Conservation (phyloP, 1,284 basidiomycete species). For the Pseudozyma sp. region DNA sequence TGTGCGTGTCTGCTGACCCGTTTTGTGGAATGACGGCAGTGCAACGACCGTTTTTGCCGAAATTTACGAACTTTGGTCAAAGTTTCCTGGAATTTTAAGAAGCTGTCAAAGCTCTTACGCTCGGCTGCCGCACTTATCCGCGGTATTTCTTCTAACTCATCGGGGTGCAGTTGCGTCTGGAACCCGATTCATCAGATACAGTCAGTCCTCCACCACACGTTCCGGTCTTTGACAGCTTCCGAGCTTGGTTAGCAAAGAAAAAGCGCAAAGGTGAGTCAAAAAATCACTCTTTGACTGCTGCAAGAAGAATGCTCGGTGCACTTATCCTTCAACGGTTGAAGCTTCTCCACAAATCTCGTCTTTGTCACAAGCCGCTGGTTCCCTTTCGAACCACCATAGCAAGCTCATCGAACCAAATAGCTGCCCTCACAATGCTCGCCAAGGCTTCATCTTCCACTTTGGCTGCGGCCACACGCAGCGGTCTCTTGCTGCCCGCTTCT, state of each 20-base stretch:
- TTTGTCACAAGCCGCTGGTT: background rate
- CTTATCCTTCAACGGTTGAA: too few relatives aligned
- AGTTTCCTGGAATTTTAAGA: constrained; percentile 14
- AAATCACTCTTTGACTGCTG: background rate
- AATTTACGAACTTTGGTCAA: constrained; percentile 14
- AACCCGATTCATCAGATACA: constrained; percentile 9
- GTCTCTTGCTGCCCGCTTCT: constrained; percentile 18
- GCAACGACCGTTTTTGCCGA: background rate
- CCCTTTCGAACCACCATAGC: constrained; percentile 1
- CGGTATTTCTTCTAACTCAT: constrained; percentile 10
- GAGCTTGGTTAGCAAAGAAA: constrained; percentile 26
- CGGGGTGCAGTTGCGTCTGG: background rate
- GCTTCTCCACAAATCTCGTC: background rate
- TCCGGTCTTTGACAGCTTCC: constrained; percentile 16
- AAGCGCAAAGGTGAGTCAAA: background rate
- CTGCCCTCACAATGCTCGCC: constrained; percentile 22
- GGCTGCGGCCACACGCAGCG: constrained; percentile 19
- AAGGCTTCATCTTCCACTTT: constrained; percentile 27
- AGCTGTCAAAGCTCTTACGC: constrained; percentile 9
- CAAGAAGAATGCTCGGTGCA: too few relatives aligned
- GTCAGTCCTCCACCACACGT: constrained; percentile 24
- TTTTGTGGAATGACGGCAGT: background rate
- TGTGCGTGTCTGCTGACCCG: too few relatives aligned
- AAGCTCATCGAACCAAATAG: background rate
- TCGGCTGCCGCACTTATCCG: constrained; percentile 7